Evolutionary conservation across 257 asterid species (phyloP), one percentile per base, ranked within the genome.

Genomic region (Misopates orontium): DNA sequence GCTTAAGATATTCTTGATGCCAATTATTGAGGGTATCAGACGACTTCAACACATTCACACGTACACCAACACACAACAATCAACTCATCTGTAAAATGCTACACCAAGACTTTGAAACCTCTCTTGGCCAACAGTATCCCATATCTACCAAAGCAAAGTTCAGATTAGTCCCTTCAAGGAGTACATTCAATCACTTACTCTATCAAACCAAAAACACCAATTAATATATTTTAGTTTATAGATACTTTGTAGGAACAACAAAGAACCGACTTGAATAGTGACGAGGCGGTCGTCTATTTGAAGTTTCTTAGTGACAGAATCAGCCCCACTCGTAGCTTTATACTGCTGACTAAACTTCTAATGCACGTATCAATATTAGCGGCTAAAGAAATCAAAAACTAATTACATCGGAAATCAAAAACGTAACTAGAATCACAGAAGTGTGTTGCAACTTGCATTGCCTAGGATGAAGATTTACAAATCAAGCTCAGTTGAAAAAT

Each of bases 71-170:
- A 93, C 97, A 56, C 97, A 93, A 70, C 99, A 93, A 82, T 93
- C 96, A 3, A 97, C 98, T 60, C 98, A 97, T 83, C 98, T 75
- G 47, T 92, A 92, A 72, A 92, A 92, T n/a, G 98, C 97, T 70
- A 89, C 97, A 36, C 98, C 97, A 32, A 92, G 97, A 80, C 98
- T 87, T 74, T 92, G 98, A 81, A 92, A 92, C 69, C 96, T 85
- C 87, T 92, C 98, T 79, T 92, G 98, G 53, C 98, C 97, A 40
- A 97, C 98, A 53, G 97, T 92, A 69, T 92, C 99, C 97, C 98
- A 92, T 66, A 92, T 84, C 98, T 92, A 79, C 64, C 79, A 67
- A 74, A 39, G 50, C 66, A 48, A 69, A 14, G 8, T 31, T 11
- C 50, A 69, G 39, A 57, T 18, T 24, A 62, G 60, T 70, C 14